These are phyloP conservation scores for Oryza australiensis DNA, from an alignment of 176 grass and related monocot genomes.

Conservation along the genomic window DNA sequence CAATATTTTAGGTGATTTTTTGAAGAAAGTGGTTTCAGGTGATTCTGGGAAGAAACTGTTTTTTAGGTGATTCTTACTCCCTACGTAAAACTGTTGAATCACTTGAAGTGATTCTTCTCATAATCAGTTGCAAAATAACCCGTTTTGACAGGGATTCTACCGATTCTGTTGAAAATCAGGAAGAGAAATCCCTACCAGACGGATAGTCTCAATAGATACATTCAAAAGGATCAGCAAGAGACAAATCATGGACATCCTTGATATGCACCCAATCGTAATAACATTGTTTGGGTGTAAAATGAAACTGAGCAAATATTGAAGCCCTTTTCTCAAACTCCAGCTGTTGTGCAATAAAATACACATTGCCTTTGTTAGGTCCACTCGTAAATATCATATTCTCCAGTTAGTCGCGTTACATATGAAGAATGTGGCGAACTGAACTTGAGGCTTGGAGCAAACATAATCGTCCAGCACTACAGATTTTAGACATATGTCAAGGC, in stretches of 20 bases:
- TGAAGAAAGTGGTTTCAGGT: too few relatives aligned
- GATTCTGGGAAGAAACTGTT: too few relatives aligned
- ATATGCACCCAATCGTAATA: neutral
- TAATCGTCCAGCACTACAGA: neutral
- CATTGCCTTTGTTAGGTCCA: neutral
- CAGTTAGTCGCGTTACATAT: neutral
- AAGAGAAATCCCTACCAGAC: too few relatives aligned
- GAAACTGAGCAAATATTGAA: constrained; percentile 1
- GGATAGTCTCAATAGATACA: neutral
- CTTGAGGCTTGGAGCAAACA: neutral
- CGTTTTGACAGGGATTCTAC: too few relatives aligned
- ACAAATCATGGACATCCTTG: constrained; percentile 6
- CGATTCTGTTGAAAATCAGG: too few relatives aligned
- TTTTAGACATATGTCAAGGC: constrained; percentile 15
- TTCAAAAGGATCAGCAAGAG: neutral
- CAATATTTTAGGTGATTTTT: too few relatives aligned
- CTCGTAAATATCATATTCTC: neutral
- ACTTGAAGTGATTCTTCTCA: too few relatives aligned
- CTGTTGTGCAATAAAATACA: neutral
- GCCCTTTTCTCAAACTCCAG: constrained; percentile 16
- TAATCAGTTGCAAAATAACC: too few relatives aligned
- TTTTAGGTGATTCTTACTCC: too few relatives aligned
- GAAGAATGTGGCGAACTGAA: constrained; percentile 29
- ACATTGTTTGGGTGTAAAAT: neutral
- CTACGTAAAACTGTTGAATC: too few relatives aligned